Evolutionary conservation across 2,329 filamentous ascomycete species (phyloP).

Genomic region (Cryphonectria japonica): DNA sequence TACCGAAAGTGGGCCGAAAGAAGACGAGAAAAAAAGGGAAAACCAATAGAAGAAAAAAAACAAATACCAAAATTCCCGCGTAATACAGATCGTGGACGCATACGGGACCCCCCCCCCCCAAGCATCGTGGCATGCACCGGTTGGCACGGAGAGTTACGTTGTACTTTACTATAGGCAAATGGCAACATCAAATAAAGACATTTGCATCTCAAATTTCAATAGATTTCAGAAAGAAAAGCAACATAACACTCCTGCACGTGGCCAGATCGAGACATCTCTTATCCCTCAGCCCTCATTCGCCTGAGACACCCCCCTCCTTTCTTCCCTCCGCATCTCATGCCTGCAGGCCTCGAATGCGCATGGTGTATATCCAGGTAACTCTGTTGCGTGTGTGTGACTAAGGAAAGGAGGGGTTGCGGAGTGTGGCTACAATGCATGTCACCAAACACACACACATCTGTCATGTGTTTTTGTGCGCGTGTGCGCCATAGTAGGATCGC

Average conservation of each 20-base stretch:
- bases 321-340: background rate
- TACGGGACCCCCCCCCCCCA: background rate
- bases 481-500: background rate
- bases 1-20: background rate
- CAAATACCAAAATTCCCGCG: background rate
- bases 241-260: conserved; percentile 17
- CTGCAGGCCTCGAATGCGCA: background rate
- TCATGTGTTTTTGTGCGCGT: background rate
- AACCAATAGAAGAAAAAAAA: background rate
- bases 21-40: background rate
- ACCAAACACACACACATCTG: background rate
- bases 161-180: background rate
- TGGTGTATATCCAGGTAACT: background rate
- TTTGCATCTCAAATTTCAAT: background rate
- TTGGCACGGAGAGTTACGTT: background rate
- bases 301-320: background rate
- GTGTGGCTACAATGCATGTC: conserved; percentile 2
- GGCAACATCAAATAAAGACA: background rate
- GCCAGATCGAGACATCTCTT: conserved; percentile 25
- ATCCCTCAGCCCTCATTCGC: conserved; percentile 25
- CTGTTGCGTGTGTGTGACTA: background rate
- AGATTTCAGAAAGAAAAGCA: background rate
- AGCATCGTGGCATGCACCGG: background rate
- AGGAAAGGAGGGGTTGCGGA: too few species aligned
- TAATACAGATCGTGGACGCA: background rate